Base-by-base conservation (phyloP, 106 monocot genomes). In the Acorus calamus region DNA sequence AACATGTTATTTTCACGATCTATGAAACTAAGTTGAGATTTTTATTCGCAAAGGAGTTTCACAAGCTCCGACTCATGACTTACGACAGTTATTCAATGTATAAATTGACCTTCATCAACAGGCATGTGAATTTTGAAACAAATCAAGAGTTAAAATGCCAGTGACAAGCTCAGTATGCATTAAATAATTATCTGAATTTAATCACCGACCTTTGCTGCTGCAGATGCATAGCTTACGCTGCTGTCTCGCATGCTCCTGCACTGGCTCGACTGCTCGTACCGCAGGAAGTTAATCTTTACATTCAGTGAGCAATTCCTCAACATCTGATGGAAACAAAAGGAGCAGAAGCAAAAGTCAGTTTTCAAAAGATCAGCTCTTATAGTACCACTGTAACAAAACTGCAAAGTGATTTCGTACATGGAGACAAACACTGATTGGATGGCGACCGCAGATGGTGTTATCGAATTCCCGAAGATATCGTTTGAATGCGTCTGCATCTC, bases 181-280 rank as follows among this genome's bases (percentile, higher is more conserved):
- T 0, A 28, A 28, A 28, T 28, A 28, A 28, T 28, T 28, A 28
- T 28, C 28, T 28, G 28, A 28, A 28, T 28, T 76, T 64, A 75
- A 44, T 6, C 3, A 13, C 73, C 84, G 3, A 64, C 53, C 66
- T 82, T 96, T 10, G 96, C 96, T 14, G 82, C 85, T 59, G 91
- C 91, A 10, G 91, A 98, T n/a, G 91, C 91, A 58, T 98, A 98
- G 72, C 96, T 98, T 7, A 98, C 96, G 14, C 96, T 91, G 80
- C 96, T 98, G 57, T 98, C 96, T 49, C 80, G 69, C 66, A 73
- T 77, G 77, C 63, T 88, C 67, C 77, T 91, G 83, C 96, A 98
- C 61, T 96, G 91, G 74, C 87, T 91, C 2, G 96, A 96, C 63
- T 91, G 96, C 72, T 96, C 96, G 44, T 96, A 96, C 43, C 72